Conservation (phyloP, 768 basidiomycete species). For the Suillus alpinus region DNA sequence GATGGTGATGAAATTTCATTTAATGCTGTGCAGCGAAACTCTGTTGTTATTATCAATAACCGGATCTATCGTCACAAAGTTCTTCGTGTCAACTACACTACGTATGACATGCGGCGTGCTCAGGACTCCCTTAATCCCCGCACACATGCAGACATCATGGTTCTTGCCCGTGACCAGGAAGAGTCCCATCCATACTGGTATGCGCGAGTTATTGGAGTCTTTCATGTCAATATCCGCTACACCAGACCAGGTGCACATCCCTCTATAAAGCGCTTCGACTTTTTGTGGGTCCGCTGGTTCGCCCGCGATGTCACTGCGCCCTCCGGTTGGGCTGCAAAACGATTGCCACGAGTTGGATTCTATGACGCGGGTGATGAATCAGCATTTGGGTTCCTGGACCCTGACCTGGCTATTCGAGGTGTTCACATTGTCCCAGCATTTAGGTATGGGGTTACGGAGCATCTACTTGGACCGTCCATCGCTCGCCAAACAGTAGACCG, state of each 20-base stretch:
- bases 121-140: constrained; percentile 29
- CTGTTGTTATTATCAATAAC: constrained; percentile 21
- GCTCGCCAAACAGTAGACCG: constrained; percentile 6
- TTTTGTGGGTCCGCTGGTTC: constrained; percentile 43
- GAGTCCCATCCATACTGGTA: too few species aligned
- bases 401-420: constrained; percentile 34
- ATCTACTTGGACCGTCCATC: constrained; percentile 20
- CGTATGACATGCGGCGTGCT: constrained; percentile 20
- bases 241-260: too few species aligned
- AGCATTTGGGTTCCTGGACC: constrained; percentile 46
- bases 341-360: constrained; percentile 33
- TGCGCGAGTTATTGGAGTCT: too few species aligned
- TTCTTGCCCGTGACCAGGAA: too few species aligned
- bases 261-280: constrained; percentile 14
- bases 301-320: constrained; percentile 22
- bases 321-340: constrained; percentile 19
- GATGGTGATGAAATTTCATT: constrained; percentile 26
- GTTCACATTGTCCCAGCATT: constrained; percentile 43
- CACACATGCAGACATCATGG: too few species aligned
- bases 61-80: constrained; percentile 23
- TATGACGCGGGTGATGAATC: constrained; percentile 19
- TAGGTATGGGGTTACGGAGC: constrained; percentile 9
- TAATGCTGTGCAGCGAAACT: constrained; percentile 16
- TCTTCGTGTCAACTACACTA: constrained; percentile 17
- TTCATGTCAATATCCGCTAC: too few species aligned